phyloP scores from a whole-genome alignment of 78 protist species.

The Cyanophora paradoxa region DNA sequence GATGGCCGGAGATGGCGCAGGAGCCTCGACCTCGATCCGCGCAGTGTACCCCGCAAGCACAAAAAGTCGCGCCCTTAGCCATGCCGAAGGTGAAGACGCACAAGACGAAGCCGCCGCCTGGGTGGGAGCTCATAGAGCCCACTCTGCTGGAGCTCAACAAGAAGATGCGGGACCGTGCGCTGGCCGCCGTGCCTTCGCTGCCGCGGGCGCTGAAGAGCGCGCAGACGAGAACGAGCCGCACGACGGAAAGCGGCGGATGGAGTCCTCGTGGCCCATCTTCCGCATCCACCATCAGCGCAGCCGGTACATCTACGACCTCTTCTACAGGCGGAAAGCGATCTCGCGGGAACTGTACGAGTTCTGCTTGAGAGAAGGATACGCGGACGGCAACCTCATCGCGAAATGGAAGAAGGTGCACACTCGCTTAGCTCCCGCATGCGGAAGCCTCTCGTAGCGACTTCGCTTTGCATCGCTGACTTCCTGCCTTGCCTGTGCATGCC shows the following conservation, averaged over 20 bases:
- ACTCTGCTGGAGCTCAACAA: constrained; percentile 57
- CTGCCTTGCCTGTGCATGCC: not conserved
- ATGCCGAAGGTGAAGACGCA: constrained; percentile 10
- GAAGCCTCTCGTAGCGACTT: not conserved
- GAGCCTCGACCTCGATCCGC: no score
- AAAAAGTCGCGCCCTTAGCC: no score
- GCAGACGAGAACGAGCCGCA: constrained; percentile 66
- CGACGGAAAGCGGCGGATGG: constrained; percentile 75
- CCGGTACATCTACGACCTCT: constrained; percentile 64
- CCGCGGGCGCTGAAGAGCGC: not conserved
- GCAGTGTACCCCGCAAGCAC: no score
- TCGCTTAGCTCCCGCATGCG: no score
- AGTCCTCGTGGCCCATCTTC: constrained; percentile 71
- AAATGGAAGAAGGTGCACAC: constrained; percentile 88
- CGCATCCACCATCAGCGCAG: constrained; percentile 65
- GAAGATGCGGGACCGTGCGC: constrained; percentile 75
- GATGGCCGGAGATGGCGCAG: no score
- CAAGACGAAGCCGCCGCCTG: constrained; percentile 56
- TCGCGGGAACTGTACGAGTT: constrained; percentile 75
- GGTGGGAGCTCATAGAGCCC: constrained; percentile 59
- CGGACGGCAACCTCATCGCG: constrained; percentile 81
- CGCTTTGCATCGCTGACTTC: not conserved
- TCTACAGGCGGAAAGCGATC: constrained; percentile 55
- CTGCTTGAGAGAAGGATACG: constrained; percentile 62
- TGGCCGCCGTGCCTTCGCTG: not conserved